Conservation (phyloP, 495 filamentous ascomycete genomes). For the Neurospora cerealis region DNA sequence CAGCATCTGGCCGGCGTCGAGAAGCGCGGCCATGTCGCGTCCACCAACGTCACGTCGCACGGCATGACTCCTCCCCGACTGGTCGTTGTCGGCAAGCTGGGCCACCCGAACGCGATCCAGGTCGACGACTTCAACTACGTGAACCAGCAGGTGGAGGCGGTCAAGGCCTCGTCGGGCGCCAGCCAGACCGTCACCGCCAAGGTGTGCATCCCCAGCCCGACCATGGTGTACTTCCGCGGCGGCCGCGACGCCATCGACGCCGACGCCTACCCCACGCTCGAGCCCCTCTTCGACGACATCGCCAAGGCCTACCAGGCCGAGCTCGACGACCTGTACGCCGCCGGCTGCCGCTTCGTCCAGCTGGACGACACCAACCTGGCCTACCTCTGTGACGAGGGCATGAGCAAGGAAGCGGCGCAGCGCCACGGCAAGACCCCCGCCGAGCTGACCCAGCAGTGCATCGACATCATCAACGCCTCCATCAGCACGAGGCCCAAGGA, state of each 20-base stretch:
- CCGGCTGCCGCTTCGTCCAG: constrained; percentile 55
- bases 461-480: constrained; percentile 52
- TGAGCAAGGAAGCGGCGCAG: constrained; percentile 50
- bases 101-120: constrained; percentile 40
- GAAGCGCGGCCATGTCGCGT: constrained; percentile 29
- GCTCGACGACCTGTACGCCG: constrained; percentile 49
- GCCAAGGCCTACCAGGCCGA: constrained; percentile 51
- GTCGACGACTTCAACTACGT: constrained; percentile 50
- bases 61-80: constrained; percentile 35
- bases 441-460: constrained; percentile 49
- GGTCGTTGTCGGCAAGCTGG: constrained; percentile 36
- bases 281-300: constrained; percentile 52
- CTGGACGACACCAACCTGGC: constrained; percentile 58
- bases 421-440: constrained; percentile 46
- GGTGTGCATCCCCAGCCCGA: constrained; percentile 53
- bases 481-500: constrained; percentile 46
- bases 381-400: constrained; percentile 54
- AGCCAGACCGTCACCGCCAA: constrained; percentile 42
- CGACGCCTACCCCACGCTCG: constrained; percentile 47
- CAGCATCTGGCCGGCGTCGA: constrained; percentile 34
- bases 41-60: constrained; percentile 32
- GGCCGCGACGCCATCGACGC: constrained; percentile 45
- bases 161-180: not conserved
- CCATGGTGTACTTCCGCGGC: constrained; percentile 60
- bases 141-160: constrained; percentile 36